Base-by-base conservation (phyloP, 164 flowering plant genomes). In the Piper betle region DNA sequence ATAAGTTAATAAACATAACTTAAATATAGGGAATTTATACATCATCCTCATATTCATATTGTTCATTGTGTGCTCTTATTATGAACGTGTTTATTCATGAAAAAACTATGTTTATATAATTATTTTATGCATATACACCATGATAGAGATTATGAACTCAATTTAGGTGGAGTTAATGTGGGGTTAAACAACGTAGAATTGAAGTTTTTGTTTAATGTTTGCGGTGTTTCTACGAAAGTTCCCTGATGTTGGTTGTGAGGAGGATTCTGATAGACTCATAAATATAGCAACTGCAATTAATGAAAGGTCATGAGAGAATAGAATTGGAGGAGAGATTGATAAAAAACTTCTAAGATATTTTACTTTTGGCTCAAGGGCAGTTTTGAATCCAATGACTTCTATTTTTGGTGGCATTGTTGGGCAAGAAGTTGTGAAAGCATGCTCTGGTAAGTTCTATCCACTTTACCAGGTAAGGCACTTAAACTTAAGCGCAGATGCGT, bases 361-460 rank as follows among this genome's bases (percentile, higher is more conserved):
- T 72, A 81, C 94, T n/a, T 82, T 79, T 76, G 97, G 97, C 60
- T 76, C 95, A 8, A 85, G 72, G 74, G 95, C 97, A 6, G 92
- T 85, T 25, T 64, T 88, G 60, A 88, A 86, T 66, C 97, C 97
- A 16, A 90, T 90, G 97, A 95, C 97, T 67, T 95, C 97, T 39
- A 87, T 90, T 92, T 87, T 90, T 75, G 97, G 95, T 71, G 92
- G 97, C 57, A 78, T 90, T 67, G 95, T 89, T 42, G 96, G 93
- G 19, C 96, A 86, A 64, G 96, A 89, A 73, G 86, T 85, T 65
- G 85, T 89, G 55, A 89, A 89, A 74, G 97, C 97, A 13, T 90
- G 97, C 79, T 87, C 97, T 69, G 94, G 94, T 58, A 90, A 90
- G 73, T 89, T 89, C 62, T 94, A 89, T 74, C 97, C 97, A 20